Evolutionary conservation across 202 grass and related monocot species (phyloP), one percentile per base, ranked within the genome.

Genomic region (Musa balbisiana): DNA sequence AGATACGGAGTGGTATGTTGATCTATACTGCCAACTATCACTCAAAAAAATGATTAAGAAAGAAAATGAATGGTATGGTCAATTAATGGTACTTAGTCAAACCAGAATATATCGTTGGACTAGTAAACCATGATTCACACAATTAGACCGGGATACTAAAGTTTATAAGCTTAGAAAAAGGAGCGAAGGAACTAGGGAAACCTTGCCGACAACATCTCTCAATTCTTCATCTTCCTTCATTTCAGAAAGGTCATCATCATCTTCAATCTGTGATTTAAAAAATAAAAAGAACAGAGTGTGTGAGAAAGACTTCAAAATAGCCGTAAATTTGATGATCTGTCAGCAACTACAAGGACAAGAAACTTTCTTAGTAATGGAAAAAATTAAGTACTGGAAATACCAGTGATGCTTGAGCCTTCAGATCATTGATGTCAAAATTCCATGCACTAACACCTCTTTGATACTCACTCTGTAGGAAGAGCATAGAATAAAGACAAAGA

Each of bases 391-490:
- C 33, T 50, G 70, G 64, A 20, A 63, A 70, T 92, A 97, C 94
- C 74, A 97, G 82, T 86, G 94, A 93, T 86, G 94, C 94, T 86
- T 97, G 94, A 52, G 90, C 83, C 86, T 97, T 97, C 62, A 97
- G 85, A 82, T 97, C 94, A 75, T 97, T 90, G 11, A 97, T 89
- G 87, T 97, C 94, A 12, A 97, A 97, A 67, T 97, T 91, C 94
- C 94, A 97, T 12, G 94, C 94, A 85, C 94, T 97, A 80, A 97
- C 94, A 72, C 94, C 94, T 70, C 94, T 85, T 77, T 97, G 90
- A 67, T 97, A 97, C 64, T 97, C 86, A 80, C 88, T 97, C 88
- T 93, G 79, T 78, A 72, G 17, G 9, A 80, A 11, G 3, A 80
- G 80, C 3, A 53, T 81, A 12, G 52, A 71, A 77, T 65, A 65